Conservation (phyloP, 148 eudicot species). For the Amaranthus cruentus region DNA sequence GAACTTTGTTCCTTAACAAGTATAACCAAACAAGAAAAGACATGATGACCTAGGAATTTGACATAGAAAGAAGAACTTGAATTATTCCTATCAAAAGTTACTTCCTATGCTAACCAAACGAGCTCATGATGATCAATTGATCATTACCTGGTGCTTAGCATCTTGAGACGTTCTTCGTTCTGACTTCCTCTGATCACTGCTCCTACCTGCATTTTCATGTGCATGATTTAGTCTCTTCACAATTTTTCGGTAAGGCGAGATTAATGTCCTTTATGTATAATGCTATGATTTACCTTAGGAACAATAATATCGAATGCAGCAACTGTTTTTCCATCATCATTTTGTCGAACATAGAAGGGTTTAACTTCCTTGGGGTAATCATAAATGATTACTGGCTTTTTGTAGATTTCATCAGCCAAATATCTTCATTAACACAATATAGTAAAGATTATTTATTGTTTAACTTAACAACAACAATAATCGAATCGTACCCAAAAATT, state of each 20-base stretch:
- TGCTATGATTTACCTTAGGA: constrained; percentile 58
- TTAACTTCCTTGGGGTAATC: constrained; percentile 68
- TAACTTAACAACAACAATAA: neutral
- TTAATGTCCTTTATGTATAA: neutral
- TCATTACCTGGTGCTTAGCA: constrained; percentile 52
- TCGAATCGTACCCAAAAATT: neutral
- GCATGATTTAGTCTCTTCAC: neutral
- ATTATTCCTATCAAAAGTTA: too few relatives aligned
- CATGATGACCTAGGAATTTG: too few relatives aligned
- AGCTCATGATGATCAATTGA: neutral
- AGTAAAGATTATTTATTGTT: neutral
- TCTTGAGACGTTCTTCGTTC: constrained; percentile 68
- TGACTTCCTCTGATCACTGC: constrained; percentile 74
- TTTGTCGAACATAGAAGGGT: constrained; percentile 70
- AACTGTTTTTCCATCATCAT: constrained; percentile 51
- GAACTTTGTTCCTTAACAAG: too few relatives aligned
- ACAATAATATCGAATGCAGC: constrained; percentile 57
- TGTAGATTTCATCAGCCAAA: constrained; percentile 69
- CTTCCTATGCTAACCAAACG: too few relatives aligned
- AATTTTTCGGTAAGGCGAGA: neutral
- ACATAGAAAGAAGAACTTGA: too few relatives aligned
- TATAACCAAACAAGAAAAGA: too few relatives aligned
- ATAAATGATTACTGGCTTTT: constrained; percentile 58
- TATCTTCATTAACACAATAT: constrained; percentile 39
- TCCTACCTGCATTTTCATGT: constrained; percentile 51